A percentile compares a stretch with the other conserved stretches of the same genome.
Evolutionary conservation across 495 filamentous ascomycete species (phyloP).

Genomic region (Penicillium coffeae): DNA sequence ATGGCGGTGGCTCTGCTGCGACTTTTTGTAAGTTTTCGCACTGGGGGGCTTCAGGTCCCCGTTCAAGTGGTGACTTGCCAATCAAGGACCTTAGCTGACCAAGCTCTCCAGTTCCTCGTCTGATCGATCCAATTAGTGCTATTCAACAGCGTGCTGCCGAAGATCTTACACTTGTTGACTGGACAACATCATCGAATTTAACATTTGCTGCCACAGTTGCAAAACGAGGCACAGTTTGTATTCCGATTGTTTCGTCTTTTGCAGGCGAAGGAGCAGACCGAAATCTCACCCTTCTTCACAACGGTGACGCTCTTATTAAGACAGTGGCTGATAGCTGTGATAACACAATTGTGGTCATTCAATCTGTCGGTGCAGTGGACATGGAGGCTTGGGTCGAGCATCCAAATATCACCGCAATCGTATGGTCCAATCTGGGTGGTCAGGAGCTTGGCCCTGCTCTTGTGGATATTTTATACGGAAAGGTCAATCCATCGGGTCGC

Average conservation of each 20-base stretch:
- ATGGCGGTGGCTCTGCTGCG: constrained; percentile 33
- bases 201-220: neutral
- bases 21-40: constrained; percentile 1
- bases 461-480: constrained; percentile 70
- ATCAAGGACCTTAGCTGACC: neutral
- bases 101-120: neutral
- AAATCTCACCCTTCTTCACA: constrained; percentile 48
- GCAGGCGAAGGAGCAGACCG: constrained; percentile 57
- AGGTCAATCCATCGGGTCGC: constrained; percentile 41
- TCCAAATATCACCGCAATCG: constrained; percentile 64
- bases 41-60: too few relatives aligned
- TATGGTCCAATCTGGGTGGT: constrained; percentile 76
- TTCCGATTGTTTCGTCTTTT: constrained; percentile 33
- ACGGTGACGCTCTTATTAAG: constrained; percentile 49
- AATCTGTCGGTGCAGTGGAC: constrained; percentile 32
- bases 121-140: neutral
- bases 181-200: neutral
- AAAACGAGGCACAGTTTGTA: constrained; percentile 2
- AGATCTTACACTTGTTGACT: constrained; percentile 2
- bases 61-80: too few relatives aligned
- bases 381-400: constrained; percentile 46
- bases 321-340: constrained; percentile 56
- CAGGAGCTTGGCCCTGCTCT: constrained; percentile 77
- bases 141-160: constrained; percentile 1
- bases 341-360: constrained; percentile 61